Evolutionary conservation across 176 grass and related monocot genomes (phyloP), one percentile per base, ranked within the genome.

Genomic region (Canna indica): DNA sequence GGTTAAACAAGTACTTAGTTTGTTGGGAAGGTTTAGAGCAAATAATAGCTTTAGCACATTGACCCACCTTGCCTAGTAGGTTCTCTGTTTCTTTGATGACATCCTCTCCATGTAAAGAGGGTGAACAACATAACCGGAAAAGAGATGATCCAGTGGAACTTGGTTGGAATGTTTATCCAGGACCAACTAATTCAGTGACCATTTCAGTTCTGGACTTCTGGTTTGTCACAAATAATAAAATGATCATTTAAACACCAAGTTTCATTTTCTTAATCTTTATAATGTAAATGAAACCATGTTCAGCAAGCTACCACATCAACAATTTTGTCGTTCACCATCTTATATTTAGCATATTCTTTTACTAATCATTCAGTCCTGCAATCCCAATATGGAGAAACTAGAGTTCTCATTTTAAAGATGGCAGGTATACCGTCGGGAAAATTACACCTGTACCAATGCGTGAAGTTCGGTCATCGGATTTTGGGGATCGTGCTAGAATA

Each of bases 401-500:
- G 32, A 59, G 53, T 38, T 73, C 36, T 73, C 53, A 47, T 18
- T 41, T 36, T 28, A 34, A 59, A 59, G 24, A 13, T 59, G 22
- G 42, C 79, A 97, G 94, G 82, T 97, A 97, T 62, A 97, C 94
- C 17, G 89, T 90, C 36, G 94, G 94, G 24, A 97, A 97, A 85
- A 97, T 97, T 59, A 97, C 94, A 33, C 94, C 88, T 71, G 89
- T 97, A 60, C 94, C 94, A 61, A 76, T 97, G 77, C 88, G 94
- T 70, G 94, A 97, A 78, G 94, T 97, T 54, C 86, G 94, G 33
- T 97, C 89, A 56, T 92, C 88, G 77, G 94, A 92, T 85, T 97
- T 97, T 82, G 94, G 94, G 72, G 77, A 86, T 79, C 80, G 86
- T 75, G 94, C 94, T 69, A 81, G 84, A 47, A 97, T 97, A 87